phyloP scores from a whole-genome alignment of 140 eudicot species.

The Ambrosia hybrid region DNA sequence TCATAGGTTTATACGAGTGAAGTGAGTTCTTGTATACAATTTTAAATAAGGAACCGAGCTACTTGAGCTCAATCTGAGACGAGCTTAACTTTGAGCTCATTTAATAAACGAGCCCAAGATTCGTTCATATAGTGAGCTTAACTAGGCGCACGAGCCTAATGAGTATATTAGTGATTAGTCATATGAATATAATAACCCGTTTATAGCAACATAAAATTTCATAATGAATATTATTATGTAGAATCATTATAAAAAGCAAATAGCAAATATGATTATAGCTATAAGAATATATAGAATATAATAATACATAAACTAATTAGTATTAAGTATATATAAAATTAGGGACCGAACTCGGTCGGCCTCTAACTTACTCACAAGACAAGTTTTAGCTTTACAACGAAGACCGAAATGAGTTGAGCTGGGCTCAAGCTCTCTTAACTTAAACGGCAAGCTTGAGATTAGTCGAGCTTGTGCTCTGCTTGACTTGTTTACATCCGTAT shows the following conservation, averaged over 20 bases:
- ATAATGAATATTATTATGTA: not conserved
- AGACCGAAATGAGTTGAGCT: not conserved
- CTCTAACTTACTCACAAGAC: not conserved
- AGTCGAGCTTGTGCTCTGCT: not conserved
- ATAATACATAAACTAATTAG: no score
- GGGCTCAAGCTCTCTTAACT: no score
- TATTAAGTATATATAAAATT: not conserved
- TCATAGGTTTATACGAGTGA: not conserved
- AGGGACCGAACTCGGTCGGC: not conserved
- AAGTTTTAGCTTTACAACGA: not conserved
- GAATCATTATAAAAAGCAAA: not conserved
- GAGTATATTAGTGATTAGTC: not conserved
- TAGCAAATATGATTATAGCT: not conserved
- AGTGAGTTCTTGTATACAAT: not conserved
- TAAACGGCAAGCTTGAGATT: no score
- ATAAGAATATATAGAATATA: not conserved
- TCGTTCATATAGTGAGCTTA: not conserved
- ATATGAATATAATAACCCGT: not conserved
- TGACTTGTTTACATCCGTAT: not conserved
- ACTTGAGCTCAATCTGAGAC: not conserved
- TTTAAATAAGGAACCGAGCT: not conserved
- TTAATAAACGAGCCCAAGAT: not conserved
- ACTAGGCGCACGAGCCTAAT: not conserved
- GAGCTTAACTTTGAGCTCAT: not conserved
- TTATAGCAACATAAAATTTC: not conserved